Conservation (phyloP, 83 land plant genomes). For the Isoetes engelmannii region DNA sequence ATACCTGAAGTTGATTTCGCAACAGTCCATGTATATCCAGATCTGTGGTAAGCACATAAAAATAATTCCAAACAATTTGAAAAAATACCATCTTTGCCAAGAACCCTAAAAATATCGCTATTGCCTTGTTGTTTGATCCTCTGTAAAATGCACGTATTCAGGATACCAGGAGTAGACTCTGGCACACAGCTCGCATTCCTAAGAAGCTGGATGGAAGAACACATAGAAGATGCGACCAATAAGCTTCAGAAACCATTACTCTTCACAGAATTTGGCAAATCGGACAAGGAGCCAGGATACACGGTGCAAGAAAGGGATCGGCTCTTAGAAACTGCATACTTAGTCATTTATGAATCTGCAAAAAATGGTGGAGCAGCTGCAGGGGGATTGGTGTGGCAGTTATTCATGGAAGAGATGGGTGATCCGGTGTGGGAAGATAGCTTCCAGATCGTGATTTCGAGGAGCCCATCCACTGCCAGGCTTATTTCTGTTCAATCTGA, state of each 20-base stretch:
- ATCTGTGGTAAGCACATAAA: conserved; percentile 10
- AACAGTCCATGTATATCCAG: conserved; percentile 3
- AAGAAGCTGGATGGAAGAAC: conserved; percentile 34
- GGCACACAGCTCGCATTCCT: conserved; percentile 31
- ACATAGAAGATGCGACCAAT: conserved; percentile 35
- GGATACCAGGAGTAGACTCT: conserved; percentile 38
- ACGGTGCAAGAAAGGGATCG: conserved; percentile 24
- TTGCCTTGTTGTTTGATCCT: background rate
- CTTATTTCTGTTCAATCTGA: too few relatives aligned
- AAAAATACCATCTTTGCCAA: background rate
- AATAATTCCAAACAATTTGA: too few relatives aligned
- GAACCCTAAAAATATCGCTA: background rate
- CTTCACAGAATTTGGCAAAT: conserved; percentile 54
- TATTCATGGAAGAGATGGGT: too few relatives aligned
- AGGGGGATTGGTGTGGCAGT: conserved; percentile 38
- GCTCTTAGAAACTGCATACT: conserved; percentile 25
- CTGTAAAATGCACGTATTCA: conserved; percentile 6
- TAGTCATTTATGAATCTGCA: conserved; percentile 30
- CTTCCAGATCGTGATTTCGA: too few relatives aligned
- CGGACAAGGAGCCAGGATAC: conserved; percentile 38
- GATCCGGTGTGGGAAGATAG: too few relatives aligned
- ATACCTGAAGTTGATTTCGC: conserved; percentile 8
- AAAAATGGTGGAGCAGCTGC: conserved; percentile 24
- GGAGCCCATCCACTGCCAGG: too few relatives aligned
- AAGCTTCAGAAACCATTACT: conserved; percentile 45